Percentiles rank a stretch among this genome's conserved stretches.
Conservation (phyloP, 2,329 filamentous ascomycete genomes). For the Tetracladium maxilliforme region DNA sequence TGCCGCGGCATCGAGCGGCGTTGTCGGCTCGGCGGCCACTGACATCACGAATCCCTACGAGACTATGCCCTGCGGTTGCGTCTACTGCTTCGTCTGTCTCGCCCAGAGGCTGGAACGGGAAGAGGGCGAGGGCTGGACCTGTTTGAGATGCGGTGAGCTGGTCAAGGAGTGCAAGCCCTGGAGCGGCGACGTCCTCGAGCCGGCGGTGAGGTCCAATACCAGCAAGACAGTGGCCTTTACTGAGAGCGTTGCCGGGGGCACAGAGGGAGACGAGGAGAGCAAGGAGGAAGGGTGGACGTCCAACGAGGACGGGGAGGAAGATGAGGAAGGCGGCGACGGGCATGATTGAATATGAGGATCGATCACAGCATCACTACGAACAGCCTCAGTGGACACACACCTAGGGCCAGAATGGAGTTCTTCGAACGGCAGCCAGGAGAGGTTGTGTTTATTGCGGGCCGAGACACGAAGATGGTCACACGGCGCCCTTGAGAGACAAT, state of each 20-base stretch:
- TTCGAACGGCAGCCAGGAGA: too few species aligned
- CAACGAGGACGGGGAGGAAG: not conserved
- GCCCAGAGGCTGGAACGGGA: slow-evolving; percentile 80
- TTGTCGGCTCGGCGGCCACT: slow-evolving; percentile 76
- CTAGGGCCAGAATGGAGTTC: too few species aligned
- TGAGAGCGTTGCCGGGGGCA: slow-evolving; percentile 30
- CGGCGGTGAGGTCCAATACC: slow-evolving; percentile 18
- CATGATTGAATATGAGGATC: too few species aligned
- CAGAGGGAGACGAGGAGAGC: slow-evolving; percentile 2
- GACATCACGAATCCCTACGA: slow-evolving; percentile 97
- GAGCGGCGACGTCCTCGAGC: slow-evolving; percentile 73
- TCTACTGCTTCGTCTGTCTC: slow-evolving; percentile 96
- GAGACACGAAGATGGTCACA: too few species aligned
- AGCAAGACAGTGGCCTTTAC: slow-evolving; percentile 48
- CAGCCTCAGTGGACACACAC: too few species aligned
- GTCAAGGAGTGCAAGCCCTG: slow-evolving; percentile 82
- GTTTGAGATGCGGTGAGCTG: slow-evolving; percentile 72
- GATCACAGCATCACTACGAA: too few species aligned
- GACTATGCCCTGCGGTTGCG: slow-evolving; percentile 72
- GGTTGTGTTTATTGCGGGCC: too few species aligned
- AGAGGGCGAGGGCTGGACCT: slow-evolving; percentile 88
- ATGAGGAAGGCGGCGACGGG: not conserved
- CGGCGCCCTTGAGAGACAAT: too few species aligned
- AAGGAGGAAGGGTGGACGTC: not conserved
- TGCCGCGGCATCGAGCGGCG: slow-evolving; percentile 51